Percentiles rank a stretch among this genome's conserved stretches.
Conservation (phyloP, 805 yeast species). For the Dipodascopsis uninucleata region DNA sequence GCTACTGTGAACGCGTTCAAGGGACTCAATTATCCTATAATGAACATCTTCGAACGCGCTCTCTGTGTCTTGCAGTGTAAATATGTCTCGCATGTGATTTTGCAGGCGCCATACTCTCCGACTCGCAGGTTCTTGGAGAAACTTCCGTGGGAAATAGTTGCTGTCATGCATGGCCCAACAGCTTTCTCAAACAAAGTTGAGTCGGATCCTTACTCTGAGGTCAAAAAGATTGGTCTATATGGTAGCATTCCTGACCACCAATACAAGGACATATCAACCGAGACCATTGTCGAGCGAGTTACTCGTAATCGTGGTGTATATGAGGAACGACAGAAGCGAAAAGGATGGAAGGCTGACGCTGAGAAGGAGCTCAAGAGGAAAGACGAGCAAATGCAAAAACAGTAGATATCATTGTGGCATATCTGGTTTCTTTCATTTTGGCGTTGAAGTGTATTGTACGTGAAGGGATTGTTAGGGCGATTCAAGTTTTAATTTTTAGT, state of each 20-base stretch:
- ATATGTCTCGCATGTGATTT: constrained; percentile 49
- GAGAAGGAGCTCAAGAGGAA: constrained; percentile 39
- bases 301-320: constrained; percentile 62
- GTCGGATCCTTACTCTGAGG: constrained; percentile 42
- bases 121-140: constrained; percentile 40
- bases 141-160: constrained; percentile 38
- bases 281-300: constrained; percentile 72
- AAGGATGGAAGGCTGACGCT: constrained; percentile 71
- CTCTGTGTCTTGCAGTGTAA: constrained; percentile 84
- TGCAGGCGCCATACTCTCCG: constrained; percentile 64
- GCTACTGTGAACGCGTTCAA: constrained; percentile 50
- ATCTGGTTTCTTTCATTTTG: too few species aligned
- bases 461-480: too few species aligned
- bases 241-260: constrained; percentile 50
- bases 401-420: too few species aligned
- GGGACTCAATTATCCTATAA: constrained; percentile 71
- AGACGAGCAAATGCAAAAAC: too few species aligned
- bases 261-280: constrained; percentile 62
- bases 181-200: constrained; percentile 13
- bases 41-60: constrained; percentile 82
- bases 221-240: constrained; percentile 38
- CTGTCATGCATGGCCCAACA: constrained; percentile 57
- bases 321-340: constrained; percentile 80
- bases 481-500: too few species aligned
- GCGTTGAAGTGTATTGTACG: too few species aligned